Evolutionary conservation across 306 rosid species (phyloP), one percentile per base, ranked within the genome.

Genomic region (Aeschynomene evenia): DNA sequence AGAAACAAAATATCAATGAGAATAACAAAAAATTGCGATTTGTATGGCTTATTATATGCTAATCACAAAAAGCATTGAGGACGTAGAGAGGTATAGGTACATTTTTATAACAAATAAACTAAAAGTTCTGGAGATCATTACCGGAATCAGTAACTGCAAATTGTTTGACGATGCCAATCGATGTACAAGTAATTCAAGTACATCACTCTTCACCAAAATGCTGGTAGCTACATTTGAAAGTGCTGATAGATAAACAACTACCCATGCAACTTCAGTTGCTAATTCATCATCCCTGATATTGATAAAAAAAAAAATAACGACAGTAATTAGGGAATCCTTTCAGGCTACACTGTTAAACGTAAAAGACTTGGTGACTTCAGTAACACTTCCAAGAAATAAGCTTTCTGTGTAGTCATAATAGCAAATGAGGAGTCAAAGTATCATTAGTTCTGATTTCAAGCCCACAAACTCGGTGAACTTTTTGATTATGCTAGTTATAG

Each of bases 261-360:
- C 95, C 99, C 97, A 95, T 61, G 95, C 96, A 70, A 91, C 92
- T 82, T 95, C 99, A 73, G 97, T 95, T 36, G 91, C 91, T 82
- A 91, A 79, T 68, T 91, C 96, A 61, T 91, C 97, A 39, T 95
- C 99, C 90, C 99, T 95, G 87, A 66, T 45, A 77, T 54, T 67
- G 43, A 37, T 58, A 26, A 37, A 24, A 77, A 33, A 66, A 69
- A 36, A 77, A 26, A 48, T 59, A 43, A 22, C 59, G 54, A 74
- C 72, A 58, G 40, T 24, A 63, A 57, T 78, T 54, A 68, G 79
- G 60, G 42, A 14, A 72, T 64, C 46, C 39, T 49, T 48, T 39
- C 51, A 31, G 65, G 50, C 28, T 63, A 49, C 45, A 66, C 34
- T n/a, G 43, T 71, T 42, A 45, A 60, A 49, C 63, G 53, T 66